Base-by-base conservation (phyloP, 208 protist species). In the Wallacemonas rigidus region DNA sequence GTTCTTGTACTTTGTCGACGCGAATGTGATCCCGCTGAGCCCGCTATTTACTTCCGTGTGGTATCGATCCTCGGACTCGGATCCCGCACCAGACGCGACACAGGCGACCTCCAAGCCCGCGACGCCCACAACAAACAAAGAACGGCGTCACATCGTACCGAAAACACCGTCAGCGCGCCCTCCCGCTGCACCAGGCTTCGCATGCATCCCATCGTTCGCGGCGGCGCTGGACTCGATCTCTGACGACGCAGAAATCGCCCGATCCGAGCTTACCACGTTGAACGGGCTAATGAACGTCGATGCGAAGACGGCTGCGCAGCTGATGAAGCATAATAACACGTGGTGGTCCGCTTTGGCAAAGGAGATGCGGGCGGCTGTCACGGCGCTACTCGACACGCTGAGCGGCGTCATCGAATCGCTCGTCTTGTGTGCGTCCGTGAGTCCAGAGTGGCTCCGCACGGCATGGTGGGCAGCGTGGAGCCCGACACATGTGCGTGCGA, bases 1-100 rank as follows among this genome's bases (percentile, higher is more conserved):
- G 2, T 38, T 91, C 9, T 69, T 91, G 12, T 90, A 74, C 67
- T 94, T 91, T 80, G 65, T 90, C 0, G 43, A 36, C 1, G 72
- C 82, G 54, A 61, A 88, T 51, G 70, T 82, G 40, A 67, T 87
- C 12, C 82, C 82, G 7, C 17, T 87, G 36, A 87, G 74, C 72
- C 56, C 79, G 0, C 69, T 87, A 1, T 71, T 38, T 0, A 65
- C 35, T 76, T 65, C 57, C 17, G 57, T 41, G 53, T 81, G 40
- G 9, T 56, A 56, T n/a, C 51, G n/a, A 50, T 26, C 26, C 26
- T 26, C 26, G 26, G 26, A 26, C 26, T 26, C 26, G 26, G 0
- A 26, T 26, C 26, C 26, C 26, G 0, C 26, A 26, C 26, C 26
- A 26, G 26, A 26, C 26, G 26, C 26, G 0, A 26, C 26, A 26